Percentiles rank a stretch among this genome's conserved stretches.
These are phyloP conservation scores for Auricularia cornea DNA, from an alignment of 768 basidiomycete genomes.

Conservation along the genomic window DNA sequence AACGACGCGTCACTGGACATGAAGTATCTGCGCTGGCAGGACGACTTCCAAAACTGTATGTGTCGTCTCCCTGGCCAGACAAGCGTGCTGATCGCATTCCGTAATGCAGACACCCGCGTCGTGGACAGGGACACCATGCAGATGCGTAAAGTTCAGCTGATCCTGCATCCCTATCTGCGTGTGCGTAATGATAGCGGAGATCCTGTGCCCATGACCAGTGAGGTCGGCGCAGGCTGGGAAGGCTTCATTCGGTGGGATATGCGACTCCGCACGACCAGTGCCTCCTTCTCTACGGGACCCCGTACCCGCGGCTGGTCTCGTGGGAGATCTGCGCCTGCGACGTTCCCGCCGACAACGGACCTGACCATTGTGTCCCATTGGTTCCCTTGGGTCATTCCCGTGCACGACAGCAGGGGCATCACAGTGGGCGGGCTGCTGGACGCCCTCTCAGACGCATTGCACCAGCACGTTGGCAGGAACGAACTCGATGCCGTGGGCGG, in stretches of 20 bases:
- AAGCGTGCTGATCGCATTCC: background rate
- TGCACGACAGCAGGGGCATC: slow-evolving; percentile 46
- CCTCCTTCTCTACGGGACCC: slow-evolving; percentile 55
- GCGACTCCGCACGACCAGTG: slow-evolving; percentile 53
- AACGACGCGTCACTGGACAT: background rate
- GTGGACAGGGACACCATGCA: background rate
- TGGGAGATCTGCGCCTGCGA: slow-evolving; percentile 58
- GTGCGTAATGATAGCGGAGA: background rate
- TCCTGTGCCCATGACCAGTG: slow-evolving; percentile 39
- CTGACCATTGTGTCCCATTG: slow-evolving; percentile 44
- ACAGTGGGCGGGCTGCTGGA: slow-evolving; percentile 63
- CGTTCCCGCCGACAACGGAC: slow-evolving; percentile 49
- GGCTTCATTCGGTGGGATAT: slow-evolving; percentile 67
- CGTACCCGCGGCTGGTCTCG: slow-evolving; percentile 53
- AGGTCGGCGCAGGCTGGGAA: slow-evolving; percentile 31
- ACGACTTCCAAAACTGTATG: background rate
- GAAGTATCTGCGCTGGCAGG: background rate
- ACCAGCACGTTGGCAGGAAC: slow-evolving; percentile 20
- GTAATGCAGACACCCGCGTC: background rate
- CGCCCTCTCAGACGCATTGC: slow-evolving; percentile 41
- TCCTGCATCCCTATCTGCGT: background rate
- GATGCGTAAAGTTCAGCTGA: background rate
- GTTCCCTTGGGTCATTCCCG: slow-evolving; percentile 49
- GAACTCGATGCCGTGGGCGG: background rate
- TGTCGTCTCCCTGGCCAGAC: background rate